A percentile compares a stretch with the other conserved stretches of the same genome.
phyloP scores from a whole-genome alignment of 2,329 filamentous ascomycete genomes.

The Aspergillus pseudoglaucus region DNA sequence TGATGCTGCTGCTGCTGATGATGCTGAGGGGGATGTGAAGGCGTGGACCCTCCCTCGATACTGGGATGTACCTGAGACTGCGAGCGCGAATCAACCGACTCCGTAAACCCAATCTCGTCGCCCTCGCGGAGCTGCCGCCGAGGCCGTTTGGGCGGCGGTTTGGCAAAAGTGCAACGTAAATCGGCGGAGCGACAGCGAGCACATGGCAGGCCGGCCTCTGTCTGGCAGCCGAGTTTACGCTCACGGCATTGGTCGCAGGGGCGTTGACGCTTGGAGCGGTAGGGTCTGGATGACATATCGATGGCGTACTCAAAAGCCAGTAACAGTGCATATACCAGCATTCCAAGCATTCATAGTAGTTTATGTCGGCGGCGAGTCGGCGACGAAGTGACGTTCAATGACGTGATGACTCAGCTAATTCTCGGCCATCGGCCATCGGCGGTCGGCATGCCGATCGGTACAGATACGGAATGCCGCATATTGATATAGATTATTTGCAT shows the following conservation, averaged over 20 bases:
- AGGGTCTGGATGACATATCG: slow-evolving; percentile 20
- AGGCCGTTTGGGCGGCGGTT: slow-evolving; percentile 17
- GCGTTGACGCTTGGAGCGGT: slow-evolving; percentile 28
- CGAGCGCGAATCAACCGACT: neutral
- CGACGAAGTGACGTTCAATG: neutral
- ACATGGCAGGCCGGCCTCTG: slow-evolving; percentile 17
- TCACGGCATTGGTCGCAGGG: slow-evolving; percentile 28
- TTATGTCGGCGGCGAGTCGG: neutral
- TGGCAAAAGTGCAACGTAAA: slow-evolving; percentile 19
- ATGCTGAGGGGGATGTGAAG: neutral
- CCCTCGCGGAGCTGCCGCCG: slow-evolving; percentile 4
- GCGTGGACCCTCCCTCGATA: neutral
- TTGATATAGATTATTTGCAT: no score
- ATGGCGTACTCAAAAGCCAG: neutral
- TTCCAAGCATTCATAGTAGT: neutral
- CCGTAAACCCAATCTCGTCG: neutral
- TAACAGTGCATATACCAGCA: neutral
- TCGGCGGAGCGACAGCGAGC: slow-evolving; percentile 19
- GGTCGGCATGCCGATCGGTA: neutral
- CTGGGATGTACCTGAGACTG: neutral
- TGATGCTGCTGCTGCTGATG: neutral
- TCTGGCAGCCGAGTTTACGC: slow-evolving; percentile 26
- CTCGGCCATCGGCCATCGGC: neutral
- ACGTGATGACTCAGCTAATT: neutral
- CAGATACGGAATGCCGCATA: no score